Conservation (phyloP, 305 asterid species). For the Withania somnifera region DNA sequence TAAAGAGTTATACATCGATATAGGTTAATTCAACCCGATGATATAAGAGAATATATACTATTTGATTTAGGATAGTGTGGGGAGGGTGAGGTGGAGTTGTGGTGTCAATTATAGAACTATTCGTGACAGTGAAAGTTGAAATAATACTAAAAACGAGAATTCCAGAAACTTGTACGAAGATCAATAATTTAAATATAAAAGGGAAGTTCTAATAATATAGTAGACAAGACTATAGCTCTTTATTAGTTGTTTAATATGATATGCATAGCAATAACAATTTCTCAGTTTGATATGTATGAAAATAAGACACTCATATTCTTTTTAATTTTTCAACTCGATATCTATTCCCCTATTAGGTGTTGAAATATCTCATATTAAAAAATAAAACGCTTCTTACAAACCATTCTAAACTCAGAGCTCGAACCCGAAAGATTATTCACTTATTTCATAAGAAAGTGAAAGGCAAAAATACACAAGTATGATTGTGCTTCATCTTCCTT, state of each 20-base stretch:
- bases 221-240: too few relatives aligned
- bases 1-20: background rate
- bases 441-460: conserved; percentile 7
- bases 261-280: too few relatives aligned
- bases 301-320: too few relatives aligned
- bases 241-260: too few relatives aligned
- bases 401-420: background rate
- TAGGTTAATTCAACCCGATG: background rate
- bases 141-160: background rate
- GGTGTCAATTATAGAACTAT: background rate
- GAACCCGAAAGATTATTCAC: background rate
- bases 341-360: too few relatives aligned
- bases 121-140: background rate
- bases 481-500: conserved; percentile 3
- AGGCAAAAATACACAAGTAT: background rate
- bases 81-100: background rate
- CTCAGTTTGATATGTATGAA: too few relatives aligned
- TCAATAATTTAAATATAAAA: too few relatives aligned
- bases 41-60: background rate
- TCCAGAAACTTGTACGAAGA: background rate
- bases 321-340: too few relatives aligned
- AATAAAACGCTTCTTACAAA: background rate
- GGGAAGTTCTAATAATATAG: too few relatives aligned
- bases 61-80: too few relatives aligned
- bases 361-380: too few relatives aligned